These are phyloP conservation scores for Rhizopus arrhizus DNA, from an alignment of 371 early-diverging fungal species.

Conservation along the genomic window DNA sequence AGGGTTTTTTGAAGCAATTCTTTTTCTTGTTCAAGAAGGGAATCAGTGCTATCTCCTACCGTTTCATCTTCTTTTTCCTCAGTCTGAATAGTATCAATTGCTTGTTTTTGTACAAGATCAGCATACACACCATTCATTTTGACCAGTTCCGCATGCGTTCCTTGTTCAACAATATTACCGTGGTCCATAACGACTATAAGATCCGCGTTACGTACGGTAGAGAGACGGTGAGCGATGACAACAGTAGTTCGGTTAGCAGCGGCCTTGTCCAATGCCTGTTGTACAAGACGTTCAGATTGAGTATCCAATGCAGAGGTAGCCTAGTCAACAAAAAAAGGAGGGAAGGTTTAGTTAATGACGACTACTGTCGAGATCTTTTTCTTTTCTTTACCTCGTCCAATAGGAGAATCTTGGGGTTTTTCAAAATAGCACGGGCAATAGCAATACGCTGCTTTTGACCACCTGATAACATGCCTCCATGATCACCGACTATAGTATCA, in stretches of 20 bases:
- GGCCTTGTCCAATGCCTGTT: conserved; percentile 74
- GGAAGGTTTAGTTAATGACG: conserved; percentile 10
- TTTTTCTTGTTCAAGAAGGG: neutral
- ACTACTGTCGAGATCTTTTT: conserved; percentile 50
- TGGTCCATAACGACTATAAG: conserved; percentile 73
- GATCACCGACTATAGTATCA: conserved; percentile 64
- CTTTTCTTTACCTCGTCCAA: conserved; percentile 68
- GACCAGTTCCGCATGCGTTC: conserved; percentile 65
- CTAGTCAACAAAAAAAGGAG: conserved; percentile 36
- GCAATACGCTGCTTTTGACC: conserved; percentile 88
- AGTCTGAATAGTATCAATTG: neutral
- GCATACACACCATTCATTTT: conserved; percentile 45
- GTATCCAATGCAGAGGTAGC: conserved; percentile 81
- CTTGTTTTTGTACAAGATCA: conserved; percentile 53
- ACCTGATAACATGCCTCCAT: conserved; percentile 70
- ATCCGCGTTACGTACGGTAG: conserved; percentile 76
- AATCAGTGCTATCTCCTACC: neutral
- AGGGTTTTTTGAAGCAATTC: neutral
- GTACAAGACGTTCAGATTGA: conserved; percentile 80
- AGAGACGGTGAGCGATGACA: conserved; percentile 85
- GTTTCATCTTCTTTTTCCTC: neutral
- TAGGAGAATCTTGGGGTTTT: conserved; percentile 65
- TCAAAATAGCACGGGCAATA: conserved; percentile 73
- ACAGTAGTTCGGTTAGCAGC: conserved; percentile 77
- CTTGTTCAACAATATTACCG: conserved; percentile 67